Base-by-base conservation (phyloP, 2,329 filamentous ascomycete genomes). In the Cyclaneusma minus region DNA sequence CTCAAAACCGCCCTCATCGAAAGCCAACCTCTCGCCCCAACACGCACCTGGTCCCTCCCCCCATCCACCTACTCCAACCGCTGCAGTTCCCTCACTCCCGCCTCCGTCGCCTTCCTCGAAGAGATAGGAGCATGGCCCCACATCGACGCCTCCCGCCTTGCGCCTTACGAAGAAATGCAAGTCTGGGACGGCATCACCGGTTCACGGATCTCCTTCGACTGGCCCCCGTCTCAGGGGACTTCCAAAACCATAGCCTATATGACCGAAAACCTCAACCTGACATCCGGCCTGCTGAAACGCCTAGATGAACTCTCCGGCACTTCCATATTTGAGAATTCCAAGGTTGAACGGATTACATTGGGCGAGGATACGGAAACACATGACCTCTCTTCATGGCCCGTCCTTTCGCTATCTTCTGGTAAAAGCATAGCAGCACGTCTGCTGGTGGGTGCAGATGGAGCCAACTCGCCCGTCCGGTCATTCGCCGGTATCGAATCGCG, bases 171-270 rank as follows among this genome's bases (percentile, higher is more conserved):
- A 32, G 80, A 87, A 42, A 98, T 98, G 89, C 79, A 93, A 50
- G 89, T 95, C 16, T 98, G 91, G 89, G 89, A 98, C 50, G 91
- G 87, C 35, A 70, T 93, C 30, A 81, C 79, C 21, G 84, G 73
- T 32, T 81, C 84, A 18, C 70, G 75, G 40, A 89, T 98, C 48
- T 78, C 82, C 39, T 98, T 98, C 50, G 80, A 89, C 54, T 80
- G 75, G 76, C 52, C 52, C 13, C 52, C 42, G 13, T 30, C 24
- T 25, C 22, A 13, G 28, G 22, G 10, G 27, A 34, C 37, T 33
- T 48, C 57, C 45, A 66, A 60, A 33, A 79, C 72, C 2, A 83
- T 98, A 38, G 89, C 89, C 7, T 93, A 89, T 48, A 98, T 98
- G 87, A 81, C 75, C 21, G 91, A 98, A 60, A 98, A 95, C 50